Base-by-base conservation (phyloP, 768 basidiomycete genomes). In the Russula vinacea region DNA sequence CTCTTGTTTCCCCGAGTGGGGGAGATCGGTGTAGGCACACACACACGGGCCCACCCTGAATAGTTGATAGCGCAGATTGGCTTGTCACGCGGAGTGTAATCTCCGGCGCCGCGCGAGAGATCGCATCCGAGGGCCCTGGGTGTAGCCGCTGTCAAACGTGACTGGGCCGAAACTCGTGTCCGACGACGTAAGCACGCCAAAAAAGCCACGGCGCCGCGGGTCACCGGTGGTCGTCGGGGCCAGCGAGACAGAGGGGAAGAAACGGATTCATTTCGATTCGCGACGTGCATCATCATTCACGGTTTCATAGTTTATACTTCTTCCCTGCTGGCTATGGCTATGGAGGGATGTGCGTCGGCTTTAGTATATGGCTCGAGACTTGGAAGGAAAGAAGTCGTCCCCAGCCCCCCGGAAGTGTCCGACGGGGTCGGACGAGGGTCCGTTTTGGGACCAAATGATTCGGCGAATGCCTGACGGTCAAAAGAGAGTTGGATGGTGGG, bases 191-290 rank as follows among this genome's bases (percentile, higher is more conserved):
- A 62, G 54, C 47, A 62, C 54, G 47, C 47, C 39, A 22, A 22
- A 62, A 61, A 62, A 52, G 63, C 63, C 52, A 64, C 57, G 52
- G 44, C 44, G 44, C 63, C 63, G 63, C 63, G 63, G 58, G 63
- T 35, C 29, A 26, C n/a, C n/a, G n/a, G n/a, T n/a, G n/a, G n/a
- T 13, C 45, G 45, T 37, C n/a, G 24, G 24, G 24, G 14, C 26
- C 9, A 52, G 29, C 17, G 51, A 10, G 29, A 19, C 16, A 17
- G 29, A 4, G 9, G 11, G 35, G 32, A 9, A 35, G 11, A 54
- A 16, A 45, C 19, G 35, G 19, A 10, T 32, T 8, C 14, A n/a
- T 47, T 59, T 54, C 17, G 44, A 32, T 47, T 49, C 51, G 40
- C 40, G 51, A 53, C 32, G 56, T 54, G 54, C 26, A 49, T 62